phyloP scores from a whole-genome alignment of 805 yeast genomes.

The Isabelozyma gotoi region DNA sequence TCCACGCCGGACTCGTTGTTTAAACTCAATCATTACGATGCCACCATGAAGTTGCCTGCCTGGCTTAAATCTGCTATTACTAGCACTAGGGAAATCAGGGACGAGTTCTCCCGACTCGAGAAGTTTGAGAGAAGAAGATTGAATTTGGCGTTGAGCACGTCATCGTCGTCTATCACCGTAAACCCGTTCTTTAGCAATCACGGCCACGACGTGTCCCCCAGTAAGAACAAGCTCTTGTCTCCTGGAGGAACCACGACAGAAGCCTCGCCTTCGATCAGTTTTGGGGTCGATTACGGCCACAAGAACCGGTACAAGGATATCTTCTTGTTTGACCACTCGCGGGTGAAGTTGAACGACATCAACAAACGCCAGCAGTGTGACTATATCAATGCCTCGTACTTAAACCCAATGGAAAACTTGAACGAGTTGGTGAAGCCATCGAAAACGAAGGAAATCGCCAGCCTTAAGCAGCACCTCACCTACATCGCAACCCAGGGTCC shows the following conservation, averaged over 20 bases:
- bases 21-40: slow-evolving; percentile 31
- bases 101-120: slow-evolving; percentile 64
- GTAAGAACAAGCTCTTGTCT: slow-evolving; percentile 40
- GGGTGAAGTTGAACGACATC: slow-evolving; percentile 56
- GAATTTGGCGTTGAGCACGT: slow-evolving; percentile 21
- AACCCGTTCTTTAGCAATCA: background rate
- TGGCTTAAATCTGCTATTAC: slow-evolving; percentile 21
- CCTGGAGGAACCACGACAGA: slow-evolving; percentile 13
- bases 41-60: slow-evolving; percentile 39
- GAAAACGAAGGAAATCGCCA: background rate
- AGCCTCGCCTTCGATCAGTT: slow-evolving; percentile 48
- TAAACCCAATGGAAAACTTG: slow-evolving; percentile 17
- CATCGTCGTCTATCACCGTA: background rate
- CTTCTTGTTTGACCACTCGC: slow-evolving; percentile 80
- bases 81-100: slow-evolving; percentile 5
- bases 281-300: slow-evolving; percentile 78
- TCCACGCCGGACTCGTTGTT: slow-evolving; percentile 6
- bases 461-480: slow-evolving; percentile 8
- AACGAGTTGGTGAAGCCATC: slow-evolving; percentile 7
- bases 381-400: slow-evolving; percentile 83
- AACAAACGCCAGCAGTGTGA: slow-evolving; percentile 31
- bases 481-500: slow-evolving; percentile 93
- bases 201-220: slow-evolving; percentile 73
- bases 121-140: slow-evolving; percentile 67
- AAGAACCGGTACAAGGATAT: slow-evolving; percentile 89